These are phyloP conservation scores for Haplographium delicatum DNA, from an alignment of 495 filamentous ascomycete species.

Conservation along the genomic window DNA sequence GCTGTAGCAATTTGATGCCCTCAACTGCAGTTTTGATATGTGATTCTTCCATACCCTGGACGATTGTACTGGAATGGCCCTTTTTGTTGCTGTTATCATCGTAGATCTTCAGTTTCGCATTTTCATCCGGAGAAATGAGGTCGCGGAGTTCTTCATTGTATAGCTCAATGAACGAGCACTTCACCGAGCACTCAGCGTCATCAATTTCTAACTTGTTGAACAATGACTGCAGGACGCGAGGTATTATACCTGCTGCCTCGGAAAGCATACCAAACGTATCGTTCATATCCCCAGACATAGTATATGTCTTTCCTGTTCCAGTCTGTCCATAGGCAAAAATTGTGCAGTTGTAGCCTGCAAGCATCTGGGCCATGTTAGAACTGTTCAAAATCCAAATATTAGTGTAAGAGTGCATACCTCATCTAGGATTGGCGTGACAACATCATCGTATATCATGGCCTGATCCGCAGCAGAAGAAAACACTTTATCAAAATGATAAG, in stretches of 20 bases:
- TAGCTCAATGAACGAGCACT: constrained; percentile 96
- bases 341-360: constrained; percentile 95
- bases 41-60: constrained; percentile 96
- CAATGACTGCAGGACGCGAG: constrained; percentile 76
- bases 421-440: constrained; percentile 83
- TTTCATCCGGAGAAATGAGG: constrained; percentile 75
- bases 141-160: constrained; percentile 98
- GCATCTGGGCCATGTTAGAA: constrained; percentile 56
- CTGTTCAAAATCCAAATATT: constrained; percentile 1
- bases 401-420: constrained; percentile 55
- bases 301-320: constrained; percentile 97
- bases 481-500: constrained; percentile 93
- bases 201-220: constrained; percentile 76
- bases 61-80: constrained; percentile 69
- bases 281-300: constrained; percentile 97
- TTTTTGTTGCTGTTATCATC: constrained; percentile 82
- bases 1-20: constrained; percentile 82
- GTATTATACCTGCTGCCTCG: constrained; percentile 91
- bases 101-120: constrained; percentile 85
- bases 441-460: constrained; percentile 85
- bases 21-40: constrained; percentile 80
- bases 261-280: constrained; percentile 79
- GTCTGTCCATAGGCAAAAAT: constrained; percentile 99
- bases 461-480: constrained; percentile 96
- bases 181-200: constrained; percentile 82